Evolutionary conservation across 129 eudicot species (phyloP), one percentile per base, ranked within the genome.

Genomic region (Helianthus annuus): DNA sequence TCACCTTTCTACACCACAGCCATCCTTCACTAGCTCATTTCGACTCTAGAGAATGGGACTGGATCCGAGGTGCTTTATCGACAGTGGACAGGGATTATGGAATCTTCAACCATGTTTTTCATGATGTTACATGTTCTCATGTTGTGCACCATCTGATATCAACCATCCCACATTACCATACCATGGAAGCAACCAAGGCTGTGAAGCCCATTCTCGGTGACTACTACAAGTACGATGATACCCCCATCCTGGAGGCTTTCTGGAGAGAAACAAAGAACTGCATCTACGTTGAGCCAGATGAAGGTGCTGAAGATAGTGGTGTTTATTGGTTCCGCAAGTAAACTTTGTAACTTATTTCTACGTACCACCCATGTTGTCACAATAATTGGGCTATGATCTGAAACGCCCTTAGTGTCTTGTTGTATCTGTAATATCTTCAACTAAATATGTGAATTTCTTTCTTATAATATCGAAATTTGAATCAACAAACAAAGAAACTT

Each of bases 41-140:
- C 36, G 83, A 84, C 61, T 58, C 76, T 9, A 53, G 77, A 48
- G 88, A 85, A 56, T 81, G 89, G 85, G 85, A 85, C 48, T 84
- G 88, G 88, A 27, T 84, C 61, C 81, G 76, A 76, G 89, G 89
- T 32, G 89, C 86, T 13, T 61, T 81, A 75, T 84, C 89, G 5
- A 81, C 89, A 0, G 68, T 81, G 40, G 89, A 85, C 34, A 67
- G 89, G 55, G 86, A 85, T 57, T 85, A 78, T 10, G 89, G 89
- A 6, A 48, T 85, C 38, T 68, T 85, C 44, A 85, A 85, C 79
- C 71, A 81, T 74, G 76, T 85, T 3, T 85, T 85, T 68, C 89
- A 81, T 40, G 78, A 85, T 44, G 81, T 85, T 19, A 85, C 90
- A 0, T 76, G 75, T 44, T 75, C 89, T 13, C 89, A 85, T 58